These are phyloP conservation scores for Diutina pseudorugosa DNA, from an alignment of 1,139 yeast genomes.

Conservation along the genomic window DNA sequence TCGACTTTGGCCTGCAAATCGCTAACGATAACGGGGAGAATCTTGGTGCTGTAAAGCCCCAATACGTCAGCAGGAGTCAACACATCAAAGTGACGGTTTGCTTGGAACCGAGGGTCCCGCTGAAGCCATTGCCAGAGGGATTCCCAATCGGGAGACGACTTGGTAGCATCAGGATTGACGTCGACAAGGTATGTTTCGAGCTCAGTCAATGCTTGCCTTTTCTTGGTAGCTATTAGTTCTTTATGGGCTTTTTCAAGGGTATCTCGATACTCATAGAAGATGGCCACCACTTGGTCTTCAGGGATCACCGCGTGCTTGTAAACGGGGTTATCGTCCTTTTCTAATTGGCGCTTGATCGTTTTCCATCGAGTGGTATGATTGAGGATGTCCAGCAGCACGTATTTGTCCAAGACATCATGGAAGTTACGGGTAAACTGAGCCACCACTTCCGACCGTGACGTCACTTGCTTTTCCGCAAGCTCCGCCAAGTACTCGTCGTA, in stretches of 20 bases:
- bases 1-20: conserved; percentile 24
- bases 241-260: conserved; percentile 29
- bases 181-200: conserved; percentile 35
- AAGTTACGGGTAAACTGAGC: conserved; percentile 48
- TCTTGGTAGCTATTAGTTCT: conserved; percentile 16
- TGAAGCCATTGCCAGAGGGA: conserved; percentile 25
- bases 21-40: conserved; percentile 26
- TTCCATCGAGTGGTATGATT: conserved; percentile 58
- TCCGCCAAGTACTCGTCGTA: conserved; percentile 56
- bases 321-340: conserved; percentile 52
- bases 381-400: conserved; percentile 23
- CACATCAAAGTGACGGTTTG: conserved; percentile 43
- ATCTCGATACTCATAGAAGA: conserved; percentile 39
- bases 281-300: conserved; percentile 39
- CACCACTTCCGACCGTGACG: conserved; percentile 38
- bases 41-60: conserved; percentile 34
- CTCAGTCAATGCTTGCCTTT: conserved; percentile 39
- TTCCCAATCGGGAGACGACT: conserved; percentile 26
- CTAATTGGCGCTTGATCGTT: conserved; percentile 31
- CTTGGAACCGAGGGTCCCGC: conserved; percentile 40
- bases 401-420: conserved; percentile 29
- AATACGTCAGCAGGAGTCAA: conserved; percentile 52
- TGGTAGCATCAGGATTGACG: conserved; percentile 15
- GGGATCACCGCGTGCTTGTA: conserved; percentile 52
- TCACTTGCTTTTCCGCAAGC: conserved; percentile 41